Evolutionary conservation across 495 filamentous ascomycete species (phyloP).

Genomic region (Penicillium ochrochloron): DNA sequence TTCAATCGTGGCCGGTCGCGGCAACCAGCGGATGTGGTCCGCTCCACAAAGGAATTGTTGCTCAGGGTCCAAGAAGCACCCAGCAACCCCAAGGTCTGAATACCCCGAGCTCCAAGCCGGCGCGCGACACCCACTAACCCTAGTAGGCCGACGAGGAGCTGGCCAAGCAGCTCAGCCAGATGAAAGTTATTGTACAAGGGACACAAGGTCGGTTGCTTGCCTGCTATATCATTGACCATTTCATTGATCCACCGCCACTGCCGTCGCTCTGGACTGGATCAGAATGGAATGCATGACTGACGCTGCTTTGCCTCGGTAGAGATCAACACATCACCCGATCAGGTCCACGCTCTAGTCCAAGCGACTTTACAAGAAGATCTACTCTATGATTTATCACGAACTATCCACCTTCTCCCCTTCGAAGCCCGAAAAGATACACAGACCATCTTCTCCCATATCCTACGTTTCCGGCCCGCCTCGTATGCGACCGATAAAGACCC

Average conservation of each 20-base stretch:
- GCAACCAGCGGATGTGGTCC: constrained; percentile 60
- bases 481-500: constrained; percentile 64
- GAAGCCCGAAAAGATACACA: constrained; percentile 91
- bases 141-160: constrained; percentile 72
- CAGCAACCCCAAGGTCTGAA: constrained; percentile 50
- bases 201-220: constrained; percentile 65
- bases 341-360: constrained; percentile 78
- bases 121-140: constrained; percentile 15
- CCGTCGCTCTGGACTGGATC: constrained; percentile 9
- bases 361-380: constrained; percentile 87
- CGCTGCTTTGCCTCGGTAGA: constrained; percentile 54
- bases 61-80: constrained; percentile 52
- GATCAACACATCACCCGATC: constrained; percentile 80
- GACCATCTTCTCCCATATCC: constrained; percentile 85
- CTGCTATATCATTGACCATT: neutral
- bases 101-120: constrained; percentile 43
- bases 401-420: constrained; percentile 85
- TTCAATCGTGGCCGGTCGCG: constrained; percentile 70
- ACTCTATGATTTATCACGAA: constrained; percentile 76
- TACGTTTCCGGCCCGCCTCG: constrained; percentile 72
- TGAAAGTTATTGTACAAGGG: constrained; percentile 83
- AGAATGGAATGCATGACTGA: constrained; percentile 21
- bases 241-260: constrained; percentile 1
- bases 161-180: constrained; percentile 75
- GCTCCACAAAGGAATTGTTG: constrained; percentile 61